Conservation (phyloP, 352 stramenopile species). For the Phytopythium kandeliae region DNA sequence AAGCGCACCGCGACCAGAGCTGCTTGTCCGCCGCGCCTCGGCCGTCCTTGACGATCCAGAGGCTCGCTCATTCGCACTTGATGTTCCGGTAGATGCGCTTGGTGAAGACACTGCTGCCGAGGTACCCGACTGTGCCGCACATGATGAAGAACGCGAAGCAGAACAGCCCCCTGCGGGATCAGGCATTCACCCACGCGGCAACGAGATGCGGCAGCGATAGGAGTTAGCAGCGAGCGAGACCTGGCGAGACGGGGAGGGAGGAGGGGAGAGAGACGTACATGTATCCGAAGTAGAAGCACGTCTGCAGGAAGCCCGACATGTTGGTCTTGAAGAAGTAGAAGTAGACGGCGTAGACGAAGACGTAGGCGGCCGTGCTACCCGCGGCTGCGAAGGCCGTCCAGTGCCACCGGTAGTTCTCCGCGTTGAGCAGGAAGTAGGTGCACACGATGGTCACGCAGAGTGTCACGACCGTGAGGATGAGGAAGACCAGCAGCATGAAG, state of each 20-base stretch:
- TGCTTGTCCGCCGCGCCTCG: neutral
- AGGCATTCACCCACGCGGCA: constrained; percentile 6
- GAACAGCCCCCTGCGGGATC: constrained; percentile 75
- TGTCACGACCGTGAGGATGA: constrained; percentile 80
- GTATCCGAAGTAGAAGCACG: constrained; percentile 99
- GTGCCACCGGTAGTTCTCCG: constrained; percentile 99
- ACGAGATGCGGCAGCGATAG: no score
- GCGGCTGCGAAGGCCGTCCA: constrained; percentile 96
- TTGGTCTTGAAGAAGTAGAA: constrained; percentile 99
- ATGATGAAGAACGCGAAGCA: constrained; percentile 92
- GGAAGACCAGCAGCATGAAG: constrained; percentile 85
- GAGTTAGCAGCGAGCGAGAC: no score
- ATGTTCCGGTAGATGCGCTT: constrained; percentile 95
- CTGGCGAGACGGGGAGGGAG: no score
- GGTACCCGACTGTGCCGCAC: constrained; percentile 89
- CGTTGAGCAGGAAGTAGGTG: constrained; percentile 98
- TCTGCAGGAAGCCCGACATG: constrained; percentile 98
- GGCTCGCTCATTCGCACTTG: constrained; percentile 89
- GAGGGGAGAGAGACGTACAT: constrained; percentile 92
- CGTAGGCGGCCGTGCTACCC: constrained; percentile 93
- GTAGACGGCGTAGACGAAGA: constrained; percentile 99
- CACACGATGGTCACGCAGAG: constrained; percentile 73
- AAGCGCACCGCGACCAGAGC: neutral
- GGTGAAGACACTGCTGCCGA: constrained; percentile 91
- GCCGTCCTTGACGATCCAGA: neutral